phyloP scores from a whole-genome alignment of 2,329 filamentous ascomycete genomes.

The Talaromyces sp. region DNA sequence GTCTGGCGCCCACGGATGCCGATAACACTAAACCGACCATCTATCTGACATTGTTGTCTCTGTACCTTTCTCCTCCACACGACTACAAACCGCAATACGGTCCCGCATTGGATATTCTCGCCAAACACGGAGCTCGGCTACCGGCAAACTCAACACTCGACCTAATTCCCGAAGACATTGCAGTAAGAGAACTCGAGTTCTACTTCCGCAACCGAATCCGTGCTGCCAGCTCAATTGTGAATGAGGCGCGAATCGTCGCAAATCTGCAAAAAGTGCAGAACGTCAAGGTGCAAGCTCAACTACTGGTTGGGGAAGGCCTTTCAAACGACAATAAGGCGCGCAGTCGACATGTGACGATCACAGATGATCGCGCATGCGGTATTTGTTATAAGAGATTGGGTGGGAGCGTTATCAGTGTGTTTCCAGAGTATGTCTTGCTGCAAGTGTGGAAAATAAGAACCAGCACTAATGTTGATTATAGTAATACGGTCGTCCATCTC shows the following conservation, averaged over 20 bases:
- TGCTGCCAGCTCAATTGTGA: constrained; percentile 75
- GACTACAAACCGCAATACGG: constrained; percentile 69
- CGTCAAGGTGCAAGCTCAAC: constrained; percentile 68
- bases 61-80: constrained; percentile 79
- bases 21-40: constrained; percentile 68
- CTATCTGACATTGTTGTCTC: constrained; percentile 83
- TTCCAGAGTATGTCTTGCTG: constrained; percentile 66
- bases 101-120: constrained; percentile 82
- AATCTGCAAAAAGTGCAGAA: constrained; percentile 74
- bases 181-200: constrained; percentile 73
- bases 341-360: constrained; percentile 71
- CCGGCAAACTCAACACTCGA: constrained; percentile 82
- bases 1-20: constrained; percentile 44
- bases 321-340: constrained; percentile 51
- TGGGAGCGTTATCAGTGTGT: constrained; percentile 83
- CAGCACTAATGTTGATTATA: constrained; percentile 24
- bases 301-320: constrained; percentile 70
- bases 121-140: constrained; percentile 84
- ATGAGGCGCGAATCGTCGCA: constrained; percentile 73
- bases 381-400: constrained; percentile 93
- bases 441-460: not conserved
- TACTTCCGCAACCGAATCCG: constrained; percentile 93
- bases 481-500: constrained; percentile 69
- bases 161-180: constrained; percentile 76
- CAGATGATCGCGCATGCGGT: constrained; percentile 83